phyloP scores from a whole-genome alignment of 495 filamentous ascomycete genomes.

The Neurospora tetrasperma region DNA sequence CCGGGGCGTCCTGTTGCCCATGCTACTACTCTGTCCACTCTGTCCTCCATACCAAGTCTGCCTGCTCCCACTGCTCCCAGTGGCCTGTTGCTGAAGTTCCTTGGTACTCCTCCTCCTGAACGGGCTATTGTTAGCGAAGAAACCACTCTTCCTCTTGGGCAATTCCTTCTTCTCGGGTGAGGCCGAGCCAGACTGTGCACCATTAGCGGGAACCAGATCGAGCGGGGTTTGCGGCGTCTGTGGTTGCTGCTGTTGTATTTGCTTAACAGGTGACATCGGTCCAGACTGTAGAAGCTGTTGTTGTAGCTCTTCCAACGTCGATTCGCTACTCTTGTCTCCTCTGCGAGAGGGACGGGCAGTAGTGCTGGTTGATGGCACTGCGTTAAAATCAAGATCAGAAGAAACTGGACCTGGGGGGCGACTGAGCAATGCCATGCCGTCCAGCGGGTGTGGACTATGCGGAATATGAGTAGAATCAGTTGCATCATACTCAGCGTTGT shows the following conservation, averaged over 20 bases:
- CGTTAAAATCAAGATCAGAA: slow-evolving; percentile 52
- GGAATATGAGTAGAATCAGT: slow-evolving; percentile 61
- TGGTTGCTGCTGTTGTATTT: slow-evolving; percentile 16
- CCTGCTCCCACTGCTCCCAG: neutral
- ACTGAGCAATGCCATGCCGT: slow-evolving; percentile 99
- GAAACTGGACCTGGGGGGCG: slow-evolving; percentile 61
- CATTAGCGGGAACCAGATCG: slow-evolving; percentile 9
- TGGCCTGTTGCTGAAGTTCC: slow-evolving; percentile 34
- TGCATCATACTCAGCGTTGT: slow-evolving; percentile 37
- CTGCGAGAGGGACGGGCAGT: slow-evolving; percentile 71
- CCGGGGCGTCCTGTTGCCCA: neutral
- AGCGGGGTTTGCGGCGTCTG: slow-evolving; percentile 25
- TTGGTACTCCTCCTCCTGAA: slow-evolving; percentile 93
- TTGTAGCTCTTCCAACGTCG: slow-evolving; percentile 64
- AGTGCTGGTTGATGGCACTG: slow-evolving; percentile 46
- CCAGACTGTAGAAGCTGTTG: slow-evolving; percentile 42
- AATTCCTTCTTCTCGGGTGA: slow-evolving; percentile 55
- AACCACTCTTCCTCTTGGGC: slow-evolving; percentile 71
- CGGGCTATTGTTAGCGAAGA: slow-evolving; percentile 88
- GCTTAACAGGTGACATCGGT: slow-evolving; percentile 51
- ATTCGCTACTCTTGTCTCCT: slow-evolving; percentile 78
- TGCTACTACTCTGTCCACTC: neutral
- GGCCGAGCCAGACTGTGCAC: slow-evolving; percentile 12
- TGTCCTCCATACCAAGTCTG: neutral
- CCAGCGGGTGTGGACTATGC: slow-evolving; percentile 88